phyloP scores from a whole-genome alignment of 495 filamentous ascomycete genomes.

The Barbatosphaeria neglecta region DNA sequence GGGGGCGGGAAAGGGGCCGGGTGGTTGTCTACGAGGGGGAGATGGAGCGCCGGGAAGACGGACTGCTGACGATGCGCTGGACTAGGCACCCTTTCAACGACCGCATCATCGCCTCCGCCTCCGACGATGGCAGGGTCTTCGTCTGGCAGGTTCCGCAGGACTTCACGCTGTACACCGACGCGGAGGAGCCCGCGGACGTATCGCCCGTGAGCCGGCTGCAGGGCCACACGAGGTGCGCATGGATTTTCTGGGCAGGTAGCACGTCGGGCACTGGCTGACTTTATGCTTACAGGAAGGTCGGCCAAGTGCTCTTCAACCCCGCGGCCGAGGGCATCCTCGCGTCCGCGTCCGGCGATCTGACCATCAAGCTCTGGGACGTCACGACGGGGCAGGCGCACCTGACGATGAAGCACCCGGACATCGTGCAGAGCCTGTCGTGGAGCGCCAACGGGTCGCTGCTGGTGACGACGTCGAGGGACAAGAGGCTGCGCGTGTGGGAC shows the following conservation, averaged over 20 bases:
- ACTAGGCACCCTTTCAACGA: conserved; percentile 91
- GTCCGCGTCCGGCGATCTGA: conserved; percentile 88
- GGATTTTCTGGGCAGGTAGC: not conserved
- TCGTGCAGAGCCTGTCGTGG: conserved; percentile 93
- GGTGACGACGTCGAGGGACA: conserved; percentile 91
- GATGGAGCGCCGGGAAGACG: not conserved
- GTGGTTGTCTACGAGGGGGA: not conserved
- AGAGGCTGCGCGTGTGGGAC: conserved; percentile 97
- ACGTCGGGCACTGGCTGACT: conserved; percentile 2
- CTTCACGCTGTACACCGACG: conserved; percentile 74
- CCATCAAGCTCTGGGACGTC: conserved; percentile 94
- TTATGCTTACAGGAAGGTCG: conserved; percentile 60
- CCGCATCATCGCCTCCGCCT: conserved; percentile 79
- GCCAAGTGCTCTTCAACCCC: conserved; percentile 95
- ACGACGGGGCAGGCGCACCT: conserved; percentile 60
- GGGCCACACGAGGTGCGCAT: conserved; percentile 52
- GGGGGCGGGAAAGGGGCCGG: too few relatives aligned
- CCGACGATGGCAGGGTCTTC: conserved; percentile 93
- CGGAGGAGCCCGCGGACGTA: conserved; percentile 72
- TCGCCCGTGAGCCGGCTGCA: conserved; percentile 65
- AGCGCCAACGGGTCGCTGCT: conserved; percentile 81
- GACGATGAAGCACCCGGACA: conserved; percentile 72
- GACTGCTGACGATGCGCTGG: conserved; percentile 4
- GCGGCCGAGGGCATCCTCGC: conserved; percentile 92
- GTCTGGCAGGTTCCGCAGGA: conserved; percentile 88